A percentile compares a stretch with the other conserved stretches of the same genome.
Conservation (phyloP, 495 filamentous ascomycete genomes). For the Tuber magnatum region DNA sequence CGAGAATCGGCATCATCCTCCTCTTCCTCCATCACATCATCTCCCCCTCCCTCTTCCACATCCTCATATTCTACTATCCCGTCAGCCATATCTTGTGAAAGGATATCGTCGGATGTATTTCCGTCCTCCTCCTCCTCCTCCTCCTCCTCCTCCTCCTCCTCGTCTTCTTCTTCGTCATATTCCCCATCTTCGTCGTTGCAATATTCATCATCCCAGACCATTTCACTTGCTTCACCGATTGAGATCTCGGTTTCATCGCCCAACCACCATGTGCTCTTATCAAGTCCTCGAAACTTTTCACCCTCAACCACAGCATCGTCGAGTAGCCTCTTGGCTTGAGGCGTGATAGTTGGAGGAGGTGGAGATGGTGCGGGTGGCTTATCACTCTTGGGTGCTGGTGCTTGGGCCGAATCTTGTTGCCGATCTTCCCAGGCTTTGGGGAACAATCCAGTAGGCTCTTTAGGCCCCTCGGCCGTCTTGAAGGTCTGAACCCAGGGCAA, state of each 20-base stretch:
- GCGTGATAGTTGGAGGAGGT: constrained; percentile 28
- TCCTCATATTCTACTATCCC: constrained; percentile 24
- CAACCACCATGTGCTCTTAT: constrained; percentile 20
- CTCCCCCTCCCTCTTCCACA: constrained; percentile 20
- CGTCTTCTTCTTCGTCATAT: constrained; percentile 33
- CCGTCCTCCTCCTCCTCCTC: constrained; percentile 11
- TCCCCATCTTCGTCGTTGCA: constrained; percentile 33
- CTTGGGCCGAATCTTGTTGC: constrained; percentile 11
- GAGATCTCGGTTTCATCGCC: constrained; percentile 17
- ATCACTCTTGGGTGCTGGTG: not conserved
- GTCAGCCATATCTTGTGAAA: constrained; percentile 17
- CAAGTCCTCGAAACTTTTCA: constrained; percentile 19
- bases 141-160: constrained; percentile 33
- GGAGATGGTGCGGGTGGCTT: constrained; percentile 16
- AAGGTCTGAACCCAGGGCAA: constrained; percentile 33
- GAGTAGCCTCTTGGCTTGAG: constrained; percentile 28
- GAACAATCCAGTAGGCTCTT: constrained; percentile 28
- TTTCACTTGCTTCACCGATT: constrained; percentile 20
- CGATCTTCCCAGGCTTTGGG: constrained; percentile 21
- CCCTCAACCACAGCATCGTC: constrained; percentile 26
- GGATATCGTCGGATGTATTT: constrained; percentile 11
- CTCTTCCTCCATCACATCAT: constrained; percentile 21
- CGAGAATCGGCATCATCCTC: constrained; percentile 18
- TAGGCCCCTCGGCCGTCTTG: constrained; percentile 20
- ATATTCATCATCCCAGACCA: constrained; percentile 31